A percentile compares a stretch with the other conserved stretches of the same genome.
These are phyloP conservation scores for Salix suchowensis DNA, from an alignment of 345 rosid genomes.

Conservation along the genomic window DNA sequence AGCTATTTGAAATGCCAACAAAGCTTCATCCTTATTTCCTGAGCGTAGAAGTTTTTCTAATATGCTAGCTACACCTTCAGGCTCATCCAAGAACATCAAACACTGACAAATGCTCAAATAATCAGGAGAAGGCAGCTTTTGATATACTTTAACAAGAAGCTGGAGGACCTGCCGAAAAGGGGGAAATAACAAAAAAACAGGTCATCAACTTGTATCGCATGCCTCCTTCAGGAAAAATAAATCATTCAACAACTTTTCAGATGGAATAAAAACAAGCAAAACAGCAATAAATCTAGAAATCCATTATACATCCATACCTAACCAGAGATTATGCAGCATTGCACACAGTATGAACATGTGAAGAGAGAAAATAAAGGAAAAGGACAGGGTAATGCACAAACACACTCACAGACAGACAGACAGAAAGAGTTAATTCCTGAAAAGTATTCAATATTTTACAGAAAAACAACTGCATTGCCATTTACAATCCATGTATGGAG, in stretches of 20 bases:
- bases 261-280: background rate
- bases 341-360: background rate
- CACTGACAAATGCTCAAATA: conserved; percentile 94
- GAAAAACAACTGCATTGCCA: background rate
- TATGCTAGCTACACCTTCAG: conserved; percentile 75
- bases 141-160: conserved; percentile 86
- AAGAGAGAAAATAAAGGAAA: background rate
- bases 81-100: conserved; percentile 93
- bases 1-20: conserved; percentile 86
- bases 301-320: background rate
- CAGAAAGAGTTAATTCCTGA: background rate
- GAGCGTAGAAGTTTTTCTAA: conserved; percentile 93
- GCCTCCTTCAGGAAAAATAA: background rate
- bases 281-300: background rate
- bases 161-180: conserved; percentile 65
- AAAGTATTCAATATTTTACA: background rate
- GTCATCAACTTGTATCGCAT: background rate
- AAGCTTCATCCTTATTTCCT: conserved; percentile 73
- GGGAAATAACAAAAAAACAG: background rate
- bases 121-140: conserved; percentile 88
- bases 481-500: background rate
- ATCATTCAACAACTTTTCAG: background rate
- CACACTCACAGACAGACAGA: background rate
- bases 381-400: background rate
- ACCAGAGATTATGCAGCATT: background rate